Evolutionary conservation across 2,329 filamentous ascomycete species (phyloP).

Genomic region (Drechmeria coniospora): DNA sequence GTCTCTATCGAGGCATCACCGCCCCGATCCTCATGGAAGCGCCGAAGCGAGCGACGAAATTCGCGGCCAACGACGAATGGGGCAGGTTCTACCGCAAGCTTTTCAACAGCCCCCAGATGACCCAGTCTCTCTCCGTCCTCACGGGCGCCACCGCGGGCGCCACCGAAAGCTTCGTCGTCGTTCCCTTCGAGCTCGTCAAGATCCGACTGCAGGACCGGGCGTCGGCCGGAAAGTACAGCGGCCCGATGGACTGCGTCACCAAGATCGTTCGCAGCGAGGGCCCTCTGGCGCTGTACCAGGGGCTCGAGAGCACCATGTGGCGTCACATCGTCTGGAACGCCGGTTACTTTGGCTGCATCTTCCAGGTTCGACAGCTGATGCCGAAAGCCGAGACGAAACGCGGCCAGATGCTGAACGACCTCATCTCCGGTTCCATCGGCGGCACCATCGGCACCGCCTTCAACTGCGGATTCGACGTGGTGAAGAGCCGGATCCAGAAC

Average conservation of each 20-base stretch:
- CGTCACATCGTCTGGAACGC: conserved; percentile 82
- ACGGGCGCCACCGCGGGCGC: conserved; percentile 91
- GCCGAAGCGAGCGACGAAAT: conserved; percentile 87
- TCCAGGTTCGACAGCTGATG: conserved; percentile 78
- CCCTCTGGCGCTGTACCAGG: conserved; percentile 81
- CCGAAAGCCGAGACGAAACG: conserved; percentile 70
- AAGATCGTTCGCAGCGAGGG: conserved; percentile 81
- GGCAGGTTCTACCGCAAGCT: conserved; percentile 80
- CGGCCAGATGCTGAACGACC: conserved; percentile 70
- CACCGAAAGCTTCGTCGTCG: conserved; percentile 91
- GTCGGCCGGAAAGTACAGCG: conserved; percentile 73
- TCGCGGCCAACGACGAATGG: conserved; percentile 98
- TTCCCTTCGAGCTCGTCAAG: conserved; percentile 97
- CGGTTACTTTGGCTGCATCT: conserved; percentile 96
- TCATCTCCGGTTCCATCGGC: conserved; percentile 74
- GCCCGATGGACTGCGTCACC: conserved; percentile 62
- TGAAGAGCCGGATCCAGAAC: conserved; percentile 98
- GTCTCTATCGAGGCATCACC: conserved; percentile 87
- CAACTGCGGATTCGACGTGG: conserved; percentile 93
- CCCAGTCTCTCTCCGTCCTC: conserved; percentile 75
- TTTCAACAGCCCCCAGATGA: conserved; percentile 80
- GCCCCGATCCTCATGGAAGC: conserved; percentile 98
- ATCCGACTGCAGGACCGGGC: conserved; percentile 94
- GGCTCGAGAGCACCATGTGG: conserved; percentile 93
- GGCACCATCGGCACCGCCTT: conserved; percentile 79